Percentiles rank a stretch among this genome's conserved stretches.
phyloP scores from a whole-genome alignment of 2,329 filamentous ascomycete genomes.

The Sarocladiaceae sp. region DNA sequence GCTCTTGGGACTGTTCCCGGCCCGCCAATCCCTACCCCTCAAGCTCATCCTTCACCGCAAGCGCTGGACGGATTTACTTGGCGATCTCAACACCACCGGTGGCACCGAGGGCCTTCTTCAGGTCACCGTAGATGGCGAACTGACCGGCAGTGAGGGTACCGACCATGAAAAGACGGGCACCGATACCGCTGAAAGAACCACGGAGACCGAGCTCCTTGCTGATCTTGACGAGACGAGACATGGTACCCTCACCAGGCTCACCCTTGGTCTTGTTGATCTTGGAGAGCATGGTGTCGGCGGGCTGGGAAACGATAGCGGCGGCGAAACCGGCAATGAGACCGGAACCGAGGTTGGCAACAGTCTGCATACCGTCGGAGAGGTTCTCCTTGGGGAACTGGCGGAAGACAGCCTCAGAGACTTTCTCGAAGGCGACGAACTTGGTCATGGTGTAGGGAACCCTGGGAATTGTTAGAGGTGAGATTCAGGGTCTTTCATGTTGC shows the following conservation, averaged over 20 bases:
- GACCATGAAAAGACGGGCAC: slow-evolving; percentile 59
- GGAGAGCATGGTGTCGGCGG: slow-evolving; percentile 87
- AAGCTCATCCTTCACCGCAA: neutral
- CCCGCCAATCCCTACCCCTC: neutral
- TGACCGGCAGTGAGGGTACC: slow-evolving; percentile 72
- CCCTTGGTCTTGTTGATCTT: slow-evolving; percentile 97
- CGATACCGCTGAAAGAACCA: slow-evolving; percentile 75
- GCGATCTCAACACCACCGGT: slow-evolving; percentile 56
- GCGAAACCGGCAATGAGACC: slow-evolving; percentile 62
- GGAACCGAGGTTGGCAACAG: slow-evolving; percentile 67
- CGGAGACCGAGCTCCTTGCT: slow-evolving; percentile 75
- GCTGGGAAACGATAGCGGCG: slow-evolving; percentile 80
- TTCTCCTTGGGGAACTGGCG: slow-evolving; percentile 62
- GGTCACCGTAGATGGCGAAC: slow-evolving; percentile 80
- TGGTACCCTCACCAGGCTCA: slow-evolving; percentile 77
- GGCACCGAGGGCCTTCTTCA: slow-evolving; percentile 65
- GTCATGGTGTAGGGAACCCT: slow-evolving; percentile 90
- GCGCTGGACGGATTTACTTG: slow-evolving; percentile 15
- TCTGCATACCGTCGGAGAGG: slow-evolving; percentile 64
- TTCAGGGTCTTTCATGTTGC: neutral
- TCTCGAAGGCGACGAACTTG: slow-evolving; percentile 93
- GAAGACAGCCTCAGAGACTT: slow-evolving; percentile 73
- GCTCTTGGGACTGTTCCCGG: slow-evolving; percentile 5
- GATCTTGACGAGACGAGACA: slow-evolving; percentile 79
- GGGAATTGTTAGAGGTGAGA: slow-evolving; percentile 15